Conservation (phyloP, 768 basidiomycete genomes). For the Boletus sp. region DNA sequence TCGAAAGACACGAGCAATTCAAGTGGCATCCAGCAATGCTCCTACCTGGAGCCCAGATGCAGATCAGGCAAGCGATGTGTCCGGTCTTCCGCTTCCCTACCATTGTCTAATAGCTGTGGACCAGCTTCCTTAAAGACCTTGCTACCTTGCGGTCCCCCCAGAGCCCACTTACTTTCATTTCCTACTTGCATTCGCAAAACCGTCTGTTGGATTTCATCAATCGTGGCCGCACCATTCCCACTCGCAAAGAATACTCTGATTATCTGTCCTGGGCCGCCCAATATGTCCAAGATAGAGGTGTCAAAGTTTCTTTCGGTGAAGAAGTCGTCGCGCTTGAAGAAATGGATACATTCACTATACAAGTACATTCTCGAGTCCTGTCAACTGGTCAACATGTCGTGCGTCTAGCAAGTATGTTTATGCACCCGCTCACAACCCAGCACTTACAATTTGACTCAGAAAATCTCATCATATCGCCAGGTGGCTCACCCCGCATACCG, state of each 20-base stretch:
- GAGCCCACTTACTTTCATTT: slow-evolving; percentile 51
- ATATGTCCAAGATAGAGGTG: slow-evolving; percentile 42
- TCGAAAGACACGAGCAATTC: slow-evolving; percentile 48
- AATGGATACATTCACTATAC: slow-evolving; percentile 34
- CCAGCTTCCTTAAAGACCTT: slow-evolving; percentile 52
- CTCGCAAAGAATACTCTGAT: slow-evolving; percentile 53
- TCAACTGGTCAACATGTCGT: slow-evolving; percentile 34
- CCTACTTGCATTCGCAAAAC: slow-evolving; percentile 49
- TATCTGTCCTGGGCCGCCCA: slow-evolving; percentile 53
- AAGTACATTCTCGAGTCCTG: slow-evolving; percentile 38
- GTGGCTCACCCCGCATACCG: slow-evolving; percentile 47
- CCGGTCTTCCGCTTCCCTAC: neutral
- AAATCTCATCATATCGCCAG: slow-evolving; percentile 52
- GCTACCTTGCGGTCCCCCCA: slow-evolving; percentile 51
- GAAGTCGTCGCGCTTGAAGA: slow-evolving; percentile 43
- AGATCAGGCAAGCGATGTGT: slow-evolving; percentile 41
- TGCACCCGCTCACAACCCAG: neutral
- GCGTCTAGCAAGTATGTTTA: slow-evolving; percentile 40
- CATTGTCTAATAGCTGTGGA: slow-evolving; percentile 4
- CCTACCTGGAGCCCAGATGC: slow-evolving; percentile 50
- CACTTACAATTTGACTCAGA: slow-evolving; percentile 25
- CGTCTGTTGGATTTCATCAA: slow-evolving; percentile 54
- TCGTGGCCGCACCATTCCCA: slow-evolving; percentile 48
- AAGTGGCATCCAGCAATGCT: slow-evolving; percentile 59
- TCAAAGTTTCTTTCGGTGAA: slow-evolving; percentile 45